phyloP scores from a whole-genome alignment of 495 filamentous ascomycete genomes.

The Glarea lozoyensis region DNA sequence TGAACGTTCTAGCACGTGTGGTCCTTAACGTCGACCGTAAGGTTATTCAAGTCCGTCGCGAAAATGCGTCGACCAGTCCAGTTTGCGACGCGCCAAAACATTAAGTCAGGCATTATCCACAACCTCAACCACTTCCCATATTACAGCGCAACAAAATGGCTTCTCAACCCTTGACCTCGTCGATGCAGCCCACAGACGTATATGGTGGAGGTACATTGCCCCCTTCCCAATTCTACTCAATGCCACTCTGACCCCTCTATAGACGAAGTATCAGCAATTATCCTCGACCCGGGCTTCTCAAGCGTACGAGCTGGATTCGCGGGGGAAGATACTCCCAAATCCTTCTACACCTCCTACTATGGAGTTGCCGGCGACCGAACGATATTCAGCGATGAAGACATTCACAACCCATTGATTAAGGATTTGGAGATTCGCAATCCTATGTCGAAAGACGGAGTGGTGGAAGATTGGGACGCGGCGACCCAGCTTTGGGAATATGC shows the following conservation, averaged over 20 bases:
- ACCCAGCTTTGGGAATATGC: slow-evolving; percentile 83
- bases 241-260: slow-evolving; percentile 2
- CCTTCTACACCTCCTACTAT: slow-evolving; percentile 78
- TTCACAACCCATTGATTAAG: slow-evolving; percentile 65
- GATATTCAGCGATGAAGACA: slow-evolving; percentile 80
- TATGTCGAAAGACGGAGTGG: slow-evolving; percentile 79
- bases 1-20: too few relatives aligned
- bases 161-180: slow-evolving; percentile 17
- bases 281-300: slow-evolving; percentile 89
- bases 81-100: not conserved
- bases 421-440: slow-evolving; percentile 80
- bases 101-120: not conserved
- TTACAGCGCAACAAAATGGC: slow-evolving; percentile 12
- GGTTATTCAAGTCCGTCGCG: too few relatives aligned
- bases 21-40: too few relatives aligned
- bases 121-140: not conserved
- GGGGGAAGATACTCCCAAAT: slow-evolving; percentile 94
- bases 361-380: slow-evolving; percentile 40
- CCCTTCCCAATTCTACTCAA: slow-evolving; percentile 4
- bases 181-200: slow-evolving; percentile 51
- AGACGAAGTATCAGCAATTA: slow-evolving; percentile 96
- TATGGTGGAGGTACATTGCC: slow-evolving; percentile 68
- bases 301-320: slow-evolving; percentile 91
- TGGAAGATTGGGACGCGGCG: slow-evolving; percentile 94
- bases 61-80: too few relatives aligned